Percentiles rank a stretch among this genome's conserved stretches.
Conservation (phyloP, 106 monocot genomes). For the Dendrobium catenatum region DNA sequence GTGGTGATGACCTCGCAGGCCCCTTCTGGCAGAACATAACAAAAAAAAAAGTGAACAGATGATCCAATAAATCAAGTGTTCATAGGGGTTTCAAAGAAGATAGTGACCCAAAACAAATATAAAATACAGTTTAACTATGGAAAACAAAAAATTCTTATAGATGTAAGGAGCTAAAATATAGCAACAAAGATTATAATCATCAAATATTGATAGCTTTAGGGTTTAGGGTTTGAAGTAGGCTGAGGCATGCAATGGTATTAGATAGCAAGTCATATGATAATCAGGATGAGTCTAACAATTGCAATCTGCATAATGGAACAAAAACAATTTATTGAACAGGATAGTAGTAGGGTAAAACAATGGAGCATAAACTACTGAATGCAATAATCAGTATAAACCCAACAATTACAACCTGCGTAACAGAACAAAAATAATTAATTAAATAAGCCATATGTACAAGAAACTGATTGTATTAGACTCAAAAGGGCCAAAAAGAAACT, state of each 20-base stretch:
- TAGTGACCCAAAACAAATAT: not conserved
- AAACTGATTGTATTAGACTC: not conserved
- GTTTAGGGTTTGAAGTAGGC: not conserved
- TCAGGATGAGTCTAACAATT: not conserved
- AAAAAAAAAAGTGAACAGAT: not conserved
- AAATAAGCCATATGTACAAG: not conserved
- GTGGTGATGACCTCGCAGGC: conserved; percentile 16
- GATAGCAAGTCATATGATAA: not conserved
- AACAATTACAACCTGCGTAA: not conserved
- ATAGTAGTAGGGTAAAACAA: not conserved
- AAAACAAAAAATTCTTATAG: not conserved
- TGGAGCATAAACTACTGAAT: not conserved
- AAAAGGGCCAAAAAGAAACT: not conserved
- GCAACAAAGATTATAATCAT: not conserved
- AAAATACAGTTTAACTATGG: not conserved
- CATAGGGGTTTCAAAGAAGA: not conserved
- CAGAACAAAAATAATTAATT: not conserved
- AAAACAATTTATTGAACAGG: not conserved
- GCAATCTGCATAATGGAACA: not conserved
- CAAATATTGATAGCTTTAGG: not conserved
- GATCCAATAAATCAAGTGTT: not conserved
- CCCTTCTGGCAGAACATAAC: not conserved
- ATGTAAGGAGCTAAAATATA: not conserved
- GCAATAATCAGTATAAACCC: not conserved
- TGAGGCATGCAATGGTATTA: not conserved